Percentiles rank a stretch among this genome's conserved stretches.
phyloP scores from a whole-genome alignment of 148 eudicot species.

The Gaultheria prostrata region DNA sequence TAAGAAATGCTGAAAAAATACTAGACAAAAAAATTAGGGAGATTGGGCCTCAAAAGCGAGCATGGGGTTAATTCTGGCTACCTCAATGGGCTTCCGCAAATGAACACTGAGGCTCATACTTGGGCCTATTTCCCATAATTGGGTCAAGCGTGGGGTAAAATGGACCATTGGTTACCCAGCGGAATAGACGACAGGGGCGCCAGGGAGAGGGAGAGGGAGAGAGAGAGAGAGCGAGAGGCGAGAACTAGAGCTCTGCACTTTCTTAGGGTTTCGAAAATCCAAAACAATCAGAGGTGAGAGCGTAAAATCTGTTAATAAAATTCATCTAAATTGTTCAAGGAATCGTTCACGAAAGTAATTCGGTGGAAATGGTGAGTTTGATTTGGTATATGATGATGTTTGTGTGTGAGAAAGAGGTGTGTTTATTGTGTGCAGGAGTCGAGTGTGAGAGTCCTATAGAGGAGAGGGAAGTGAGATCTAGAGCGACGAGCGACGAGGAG shows the following conservation, averaged over 20 bases:
- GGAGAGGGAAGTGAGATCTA: slow-evolving; percentile 42
- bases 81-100: not conserved
- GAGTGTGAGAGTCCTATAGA: slow-evolving; percentile 65
- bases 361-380: slow-evolving; percentile 32
- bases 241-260: not conserved
- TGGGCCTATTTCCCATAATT: not conserved
- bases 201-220: slow-evolving; percentile 5
- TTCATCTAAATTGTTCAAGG: slow-evolving; percentile 9
- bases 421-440: slow-evolving; percentile 85
- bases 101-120: not conserved
- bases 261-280: slow-evolving; percentile 18
- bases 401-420: slow-evolving; percentile 99
- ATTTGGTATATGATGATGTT: slow-evolving; percentile 37
- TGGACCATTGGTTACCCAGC: not conserved
- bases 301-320: slow-evolving; percentile 5
- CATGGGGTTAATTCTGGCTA: not conserved
- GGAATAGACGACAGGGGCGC: not conserved
- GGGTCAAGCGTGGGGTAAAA: not conserved
- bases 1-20: too few species aligned
- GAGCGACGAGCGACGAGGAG: slow-evolving; percentile 23
- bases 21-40: too few species aligned
- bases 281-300: slow-evolving; percentile 14
- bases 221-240: slow-evolving; percentile 12
- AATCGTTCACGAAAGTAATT: not conserved
- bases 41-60: too few species aligned